A percentile compares a stretch with the other conserved stretches of the same genome.
phyloP scores from a whole-genome alignment of 2,329 filamentous ascomycete species.

The Anthostomella pinea region DNA sequence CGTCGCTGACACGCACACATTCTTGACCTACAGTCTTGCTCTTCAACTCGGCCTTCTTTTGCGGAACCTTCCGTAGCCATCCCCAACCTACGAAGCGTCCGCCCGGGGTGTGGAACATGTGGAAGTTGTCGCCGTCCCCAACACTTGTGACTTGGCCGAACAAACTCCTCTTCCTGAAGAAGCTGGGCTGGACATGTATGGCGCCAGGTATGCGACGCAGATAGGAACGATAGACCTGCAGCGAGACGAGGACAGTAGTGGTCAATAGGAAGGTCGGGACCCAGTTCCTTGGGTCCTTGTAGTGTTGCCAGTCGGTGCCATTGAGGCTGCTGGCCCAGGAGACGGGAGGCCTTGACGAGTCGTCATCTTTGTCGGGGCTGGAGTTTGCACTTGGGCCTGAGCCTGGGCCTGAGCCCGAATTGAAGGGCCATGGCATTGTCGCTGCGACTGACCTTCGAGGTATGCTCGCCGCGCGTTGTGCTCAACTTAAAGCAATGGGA shows the following conservation, averaged over 20 bases:
- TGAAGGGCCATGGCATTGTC: slow-evolving; percentile 19
- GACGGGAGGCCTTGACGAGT: slow-evolving; percentile 33
- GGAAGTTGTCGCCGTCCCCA: slow-evolving; percentile 94
- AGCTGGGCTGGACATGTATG: slow-evolving; percentile 68
- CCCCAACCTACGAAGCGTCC: slow-evolving; percentile 85
- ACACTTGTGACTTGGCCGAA: slow-evolving; percentile 89
- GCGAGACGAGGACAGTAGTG: slow-evolving; percentile 49
- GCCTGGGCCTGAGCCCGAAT: slow-evolving; percentile 7
- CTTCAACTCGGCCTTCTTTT: slow-evolving; percentile 64
- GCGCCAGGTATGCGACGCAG: slow-evolving; percentile 81
- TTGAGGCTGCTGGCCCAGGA: slow-evolving; percentile 43
- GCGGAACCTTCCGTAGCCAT: slow-evolving; percentile 78
- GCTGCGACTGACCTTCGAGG: neutral
- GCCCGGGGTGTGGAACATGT: slow-evolving; percentile 92
- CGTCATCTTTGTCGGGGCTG: slow-evolving; percentile 23
- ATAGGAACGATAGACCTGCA: slow-evolving; percentile 69
- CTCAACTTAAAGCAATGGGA: too few relatives aligned
- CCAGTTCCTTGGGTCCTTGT: slow-evolving; percentile 53
- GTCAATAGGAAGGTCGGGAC: slow-evolving; percentile 54
- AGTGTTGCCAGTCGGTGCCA: slow-evolving; percentile 51
- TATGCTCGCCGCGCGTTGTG: slow-evolving; percentile 3
- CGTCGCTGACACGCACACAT: too few relatives aligned
- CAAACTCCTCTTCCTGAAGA: slow-evolving; percentile 72
- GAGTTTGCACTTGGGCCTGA: slow-evolving; percentile 9
- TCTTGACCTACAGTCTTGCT: slow-evolving; percentile 69